Base-by-base conservation (phyloP, 2,329 filamentous ascomycete species). In the Alternaria atra region DNA sequence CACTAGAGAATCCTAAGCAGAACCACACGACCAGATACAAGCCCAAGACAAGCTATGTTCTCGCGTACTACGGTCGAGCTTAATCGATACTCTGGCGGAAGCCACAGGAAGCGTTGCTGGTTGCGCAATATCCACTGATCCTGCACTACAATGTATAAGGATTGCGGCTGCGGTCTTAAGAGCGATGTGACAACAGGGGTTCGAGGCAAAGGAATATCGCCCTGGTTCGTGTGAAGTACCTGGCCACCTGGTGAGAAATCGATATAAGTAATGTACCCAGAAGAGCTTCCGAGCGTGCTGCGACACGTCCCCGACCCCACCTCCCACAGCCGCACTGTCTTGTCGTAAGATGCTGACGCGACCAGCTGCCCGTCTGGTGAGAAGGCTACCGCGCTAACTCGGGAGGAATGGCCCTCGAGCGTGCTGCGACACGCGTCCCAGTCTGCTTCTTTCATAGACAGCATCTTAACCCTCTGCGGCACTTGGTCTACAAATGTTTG, bases 21-120 rank as follows among this genome's bases (percentile, higher is more conserved):
- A 47, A 51, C 48, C 25, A 56, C 48, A 52, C 51, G 56, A 39
- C 62, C 54, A 48, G 61, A 65, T 44, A n/a, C n/a, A n/a, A n/a
- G n/a, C n/a, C n/a, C n/a, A n/a, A n/a, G n/a, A n/a, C n/a, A n/a
- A n/a, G n/a, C n/a, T n/a, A n/a, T n/a, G n/a, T n/a, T n/a, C n/a
- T n/a, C n/a, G n/a, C n/a, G n/a, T n/a, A 61, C 57, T 53, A 47
- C 39, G 17, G 43, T 54, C 27, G 8, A 52, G 2, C 2, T 30
- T 34, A 55, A 10, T 55, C 50, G 61, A 65, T 60, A 63, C 37
- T 60, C 55, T 43, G 51, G 39, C 20, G 57, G 64, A 55, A 68
- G 59, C 64, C 59, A 67, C 39, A 66, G 34, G 15, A 60, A 51
- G 12, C 52, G 53, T 43, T 64, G 52, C 46, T 57, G 37, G 30